Evolutionary conservation across 768 basidiomycete genomes (phyloP), one percentile per base, ranked within the genome.

Genomic region (Mycena capillaripes): DNA sequence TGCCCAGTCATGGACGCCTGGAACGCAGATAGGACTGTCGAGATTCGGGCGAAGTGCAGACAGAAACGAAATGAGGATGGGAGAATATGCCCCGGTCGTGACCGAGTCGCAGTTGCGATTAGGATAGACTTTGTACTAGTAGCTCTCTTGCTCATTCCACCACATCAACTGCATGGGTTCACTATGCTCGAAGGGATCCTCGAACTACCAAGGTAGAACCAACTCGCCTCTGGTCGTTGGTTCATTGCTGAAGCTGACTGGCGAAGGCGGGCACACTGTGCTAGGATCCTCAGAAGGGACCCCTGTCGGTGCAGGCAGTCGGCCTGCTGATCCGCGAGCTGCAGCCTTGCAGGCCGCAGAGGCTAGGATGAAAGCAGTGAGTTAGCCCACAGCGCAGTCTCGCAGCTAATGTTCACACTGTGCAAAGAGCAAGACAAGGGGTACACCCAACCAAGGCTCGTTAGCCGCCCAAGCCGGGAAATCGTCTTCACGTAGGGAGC

Each of bases 281-380:
- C 82, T 90, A 62, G 83, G 86, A 19, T 81, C 84, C 66, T 66
- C 81, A 66, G 76, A 82, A 52, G 75, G 78, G 23, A 67, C 82
- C 76, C 82, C 78, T 78, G 75, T 76, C 75, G 79, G 71, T 59
- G 76, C 79, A 64, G 56, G 69, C 23, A 66, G 42, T 62, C 78
- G 80, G 76, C 77, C 76, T 67, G 76, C 76, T 71, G 82, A 90
- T 83, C 81, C 86, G 78, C 87, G 88, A 76, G 81, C 83, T 60
- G 90, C 90, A 78, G 89, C 89, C 63, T 88, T 89, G 79, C 88
- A 88, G 79, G 91, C 91, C 71, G 91, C 91, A 73, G 90, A 91
- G 79, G 87, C 86, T 76, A 85, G 91, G 73, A 72, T 87, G 79
- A 84, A 90, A 81, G 84, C 86, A 77, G 91, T 91, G 76, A 82